Evolutionary conservation across 2,329 filamentous ascomycete species (phyloP).

Genomic region (Cytospora piceae): DNA sequence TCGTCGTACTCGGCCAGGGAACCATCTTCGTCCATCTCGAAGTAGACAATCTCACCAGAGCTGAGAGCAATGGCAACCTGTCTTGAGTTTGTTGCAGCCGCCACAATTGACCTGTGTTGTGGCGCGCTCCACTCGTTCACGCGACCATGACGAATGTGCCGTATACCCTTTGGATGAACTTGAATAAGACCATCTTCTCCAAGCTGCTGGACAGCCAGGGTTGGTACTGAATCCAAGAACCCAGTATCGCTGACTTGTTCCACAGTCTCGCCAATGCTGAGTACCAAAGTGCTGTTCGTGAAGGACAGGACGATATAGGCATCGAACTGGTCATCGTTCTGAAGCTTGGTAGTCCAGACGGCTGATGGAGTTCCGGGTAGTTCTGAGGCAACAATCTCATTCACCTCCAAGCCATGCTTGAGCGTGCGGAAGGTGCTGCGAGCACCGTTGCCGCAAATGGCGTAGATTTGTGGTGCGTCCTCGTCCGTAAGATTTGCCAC

Average conservation of each 20-base stretch:
- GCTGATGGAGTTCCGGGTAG: constrained; percentile 85
- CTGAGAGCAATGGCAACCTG: constrained; percentile 94
- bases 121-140: constrained; percentile 94
- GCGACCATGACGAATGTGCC: constrained; percentile 78
- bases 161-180: constrained; percentile 94
- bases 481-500: constrained; percentile 89
- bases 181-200: constrained; percentile 92
- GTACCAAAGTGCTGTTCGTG: constrained; percentile 83
- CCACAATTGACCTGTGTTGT: constrained; percentile 92
- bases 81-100: constrained; percentile 88
- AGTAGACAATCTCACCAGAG: constrained; percentile 96
- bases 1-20: constrained; percentile 93
- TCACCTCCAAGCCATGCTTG: constrained; percentile 90
- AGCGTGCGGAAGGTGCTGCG: constrained; percentile 89
- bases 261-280: constrained; percentile 95
- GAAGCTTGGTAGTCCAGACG: constrained; percentile 94
- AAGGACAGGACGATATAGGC: constrained; percentile 96
- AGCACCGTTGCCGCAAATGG: constrained; percentile 85
- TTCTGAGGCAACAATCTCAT: constrained; percentile 94
- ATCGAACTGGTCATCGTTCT: constrained; percentile 80
- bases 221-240: constrained; percentile 86
- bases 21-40: constrained; percentile 93
- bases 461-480: constrained; percentile 95
- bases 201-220: constrained; percentile 89
- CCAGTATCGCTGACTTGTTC: constrained; percentile 94